Conservation (phyloP, 2,329 filamentous ascomycete genomes). For the Penicillium sp. region DNA sequence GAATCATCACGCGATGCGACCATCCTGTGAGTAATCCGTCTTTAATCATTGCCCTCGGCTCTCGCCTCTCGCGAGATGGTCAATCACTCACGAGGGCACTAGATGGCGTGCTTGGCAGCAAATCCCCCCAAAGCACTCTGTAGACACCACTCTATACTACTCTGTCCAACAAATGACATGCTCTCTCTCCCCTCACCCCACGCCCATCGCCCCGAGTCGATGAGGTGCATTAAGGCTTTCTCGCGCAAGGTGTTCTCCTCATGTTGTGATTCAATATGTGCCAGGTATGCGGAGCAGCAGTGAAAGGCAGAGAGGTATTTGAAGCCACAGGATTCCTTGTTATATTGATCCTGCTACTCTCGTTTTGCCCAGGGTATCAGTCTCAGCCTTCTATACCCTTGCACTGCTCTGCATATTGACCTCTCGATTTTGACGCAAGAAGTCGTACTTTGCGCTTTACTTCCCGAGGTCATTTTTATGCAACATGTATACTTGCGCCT, state of each 20-base stretch:
- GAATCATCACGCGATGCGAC: neutral
- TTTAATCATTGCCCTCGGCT: conserved; percentile 10
- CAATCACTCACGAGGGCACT: neutral
- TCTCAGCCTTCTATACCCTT: neutral
- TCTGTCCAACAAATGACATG: conserved; percentile 10
- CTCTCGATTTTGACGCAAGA: no score
- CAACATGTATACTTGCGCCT: conserved; percentile 16
- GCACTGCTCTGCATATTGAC: no score
- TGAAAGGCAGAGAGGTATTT: conserved; percentile 12
- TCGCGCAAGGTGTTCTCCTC: conserved; percentile 15
- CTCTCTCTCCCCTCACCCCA: neutral
- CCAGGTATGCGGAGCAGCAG: neutral
- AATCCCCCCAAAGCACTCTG: neutral
- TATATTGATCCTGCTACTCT: conserved; percentile 13
- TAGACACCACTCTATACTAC: neutral
- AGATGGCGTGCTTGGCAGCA: conserved; percentile 17
- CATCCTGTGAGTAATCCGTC: neutral
- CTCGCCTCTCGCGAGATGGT: conserved; percentile 18
- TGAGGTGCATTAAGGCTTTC: conserved; percentile 13
- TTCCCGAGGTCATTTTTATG: neutral
- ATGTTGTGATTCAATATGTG: conserved; percentile 22
- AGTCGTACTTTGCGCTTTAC: no score
- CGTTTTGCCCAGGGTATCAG: neutral
- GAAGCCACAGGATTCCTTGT: conserved; percentile 7
- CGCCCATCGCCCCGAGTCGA: neutral